These are phyloP conservation scores for Eimeria mitis DNA, from an alignment of 169 alveolate species.

Conservation along the genomic window DNA sequence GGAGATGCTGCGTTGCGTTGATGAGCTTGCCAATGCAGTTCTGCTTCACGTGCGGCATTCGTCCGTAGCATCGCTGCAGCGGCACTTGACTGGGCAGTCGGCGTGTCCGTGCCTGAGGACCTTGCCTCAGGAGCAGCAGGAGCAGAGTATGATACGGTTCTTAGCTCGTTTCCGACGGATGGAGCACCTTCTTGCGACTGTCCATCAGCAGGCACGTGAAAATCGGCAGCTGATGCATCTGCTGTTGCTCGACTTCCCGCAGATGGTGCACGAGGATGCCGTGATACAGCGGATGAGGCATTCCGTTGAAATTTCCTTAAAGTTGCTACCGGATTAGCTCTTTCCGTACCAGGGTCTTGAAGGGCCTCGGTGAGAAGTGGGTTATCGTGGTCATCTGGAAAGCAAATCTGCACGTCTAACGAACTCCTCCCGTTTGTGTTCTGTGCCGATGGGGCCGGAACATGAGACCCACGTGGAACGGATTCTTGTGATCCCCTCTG, in stretches of 20 bases:
- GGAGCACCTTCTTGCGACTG: constrained; percentile 7
- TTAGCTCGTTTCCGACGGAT: neutral
- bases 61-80: constrained; percentile 15
- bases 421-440: constrained; percentile 8
- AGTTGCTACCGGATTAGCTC: neutral
- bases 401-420: neutral
- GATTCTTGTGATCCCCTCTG: neutral
- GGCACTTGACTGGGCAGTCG: constrained; percentile 20
- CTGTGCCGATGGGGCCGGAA: neutral
- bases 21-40: constrained; percentile 22
- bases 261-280: constrained; percentile 5
- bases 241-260: constrained; percentile 16
- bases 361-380: neutral
- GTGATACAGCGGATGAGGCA: neutral
- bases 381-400: constrained; percentile 1
- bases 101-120: constrained; percentile 31
- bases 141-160: constrained; percentile 24
- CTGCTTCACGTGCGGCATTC: constrained; percentile 37
- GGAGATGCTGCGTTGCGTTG: constrained; percentile 40
- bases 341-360: neutral
- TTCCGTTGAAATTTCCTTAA: neutral
- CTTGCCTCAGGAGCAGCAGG: constrained; percentile 55
- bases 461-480: neutral
- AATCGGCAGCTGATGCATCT: constrained; percentile 7
- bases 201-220: neutral